Conservation (phyloP, 2,329 filamentous ascomycete genomes). For the Hortaea sp. region DNA sequence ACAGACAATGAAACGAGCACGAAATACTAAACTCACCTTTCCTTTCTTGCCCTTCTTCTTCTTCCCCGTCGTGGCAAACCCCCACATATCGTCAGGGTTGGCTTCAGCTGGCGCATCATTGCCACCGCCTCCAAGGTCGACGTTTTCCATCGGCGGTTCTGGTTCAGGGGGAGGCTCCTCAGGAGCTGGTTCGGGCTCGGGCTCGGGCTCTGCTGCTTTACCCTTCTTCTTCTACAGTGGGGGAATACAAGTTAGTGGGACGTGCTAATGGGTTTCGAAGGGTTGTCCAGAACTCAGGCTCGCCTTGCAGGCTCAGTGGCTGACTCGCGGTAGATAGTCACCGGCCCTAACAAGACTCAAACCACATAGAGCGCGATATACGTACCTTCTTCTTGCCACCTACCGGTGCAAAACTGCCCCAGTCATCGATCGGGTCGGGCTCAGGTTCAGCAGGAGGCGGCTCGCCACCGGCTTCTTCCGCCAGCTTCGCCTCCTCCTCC, state of each 20-base stretch:
- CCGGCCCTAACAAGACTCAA: too few relatives aligned
- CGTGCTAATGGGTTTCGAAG: too few relatives aligned
- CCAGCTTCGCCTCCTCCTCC: conserved; percentile 27
- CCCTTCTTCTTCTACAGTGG: conserved; percentile 12
- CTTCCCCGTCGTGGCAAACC: conserved; percentile 11
- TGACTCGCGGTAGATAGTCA: too few relatives aligned
- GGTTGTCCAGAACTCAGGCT: too few relatives aligned
- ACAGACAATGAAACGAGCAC: too few relatives aligned
- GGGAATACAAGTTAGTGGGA: too few relatives aligned
- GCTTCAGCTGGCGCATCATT: conserved; percentile 8
- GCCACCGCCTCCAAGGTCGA: conserved; percentile 3
- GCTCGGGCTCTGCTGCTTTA: conserved; percentile 16
- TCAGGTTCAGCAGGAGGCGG: background rate
- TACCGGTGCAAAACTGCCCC: conserved; percentile 23
- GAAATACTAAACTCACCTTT: conserved; percentile 20
- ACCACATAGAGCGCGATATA: too few relatives aligned
- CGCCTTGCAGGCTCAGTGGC: too few relatives aligned
- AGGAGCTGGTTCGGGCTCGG: conserved; percentile 7
- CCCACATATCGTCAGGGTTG: conserved; percentile 7
- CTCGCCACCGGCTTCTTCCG: conserved; percentile 22
- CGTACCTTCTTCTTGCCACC: conserved; percentile 22
- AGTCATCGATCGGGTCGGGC: conserved; percentile 26
- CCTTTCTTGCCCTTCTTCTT: conserved; percentile 27
- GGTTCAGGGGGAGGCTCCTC: conserved; percentile 1
- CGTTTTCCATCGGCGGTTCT: conserved; percentile 8